These are phyloP conservation scores for Xylaria multiplex DNA, from an alignment of 2,329 filamentous ascomycete genomes.

Conservation along the genomic window DNA sequence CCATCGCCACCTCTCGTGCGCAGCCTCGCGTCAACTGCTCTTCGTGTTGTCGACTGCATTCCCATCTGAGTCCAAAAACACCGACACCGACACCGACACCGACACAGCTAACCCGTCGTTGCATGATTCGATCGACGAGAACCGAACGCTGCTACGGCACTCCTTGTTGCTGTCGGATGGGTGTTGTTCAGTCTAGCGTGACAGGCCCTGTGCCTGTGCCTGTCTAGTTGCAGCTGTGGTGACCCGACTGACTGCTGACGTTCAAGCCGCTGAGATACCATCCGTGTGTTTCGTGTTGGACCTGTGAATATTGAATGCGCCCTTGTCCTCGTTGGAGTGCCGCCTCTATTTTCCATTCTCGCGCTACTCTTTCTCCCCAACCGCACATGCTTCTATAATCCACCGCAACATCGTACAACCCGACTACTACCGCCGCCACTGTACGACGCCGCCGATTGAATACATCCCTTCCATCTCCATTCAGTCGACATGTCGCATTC, in stretches of 20 bases:
- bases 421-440: constrained; percentile 3
- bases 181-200: constrained; percentile 56
- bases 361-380: not conserved
- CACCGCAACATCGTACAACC: constrained; percentile 12
- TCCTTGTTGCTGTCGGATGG: constrained; percentile 55
- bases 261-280: not conserved
- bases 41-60: constrained; percentile 12
- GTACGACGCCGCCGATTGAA: not conserved
- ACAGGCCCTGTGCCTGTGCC: constrained; percentile 60
- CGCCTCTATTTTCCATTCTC: not conserved
- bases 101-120: constrained; percentile 25
- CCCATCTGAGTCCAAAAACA: not conserved
- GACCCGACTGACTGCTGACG: constrained; percentile 21
- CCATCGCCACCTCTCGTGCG: constrained; percentile 19
- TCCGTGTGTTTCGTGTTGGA: not conserved
- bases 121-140: constrained; percentile 22
- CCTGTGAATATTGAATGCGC: not conserved
- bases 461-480: constrained; percentile 2
- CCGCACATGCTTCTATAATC: not conserved
- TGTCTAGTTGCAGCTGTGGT: constrained; percentile 55
- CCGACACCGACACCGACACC: constrained; percentile 10
- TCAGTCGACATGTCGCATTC: constrained; percentile 45
- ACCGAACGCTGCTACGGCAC: constrained; percentile 20
- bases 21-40: constrained; percentile 11
- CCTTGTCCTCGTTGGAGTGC: not conserved